Evolutionary conservation across 305 asterid species (phyloP).

Genomic region (Fraxinus latifolia): DNA sequence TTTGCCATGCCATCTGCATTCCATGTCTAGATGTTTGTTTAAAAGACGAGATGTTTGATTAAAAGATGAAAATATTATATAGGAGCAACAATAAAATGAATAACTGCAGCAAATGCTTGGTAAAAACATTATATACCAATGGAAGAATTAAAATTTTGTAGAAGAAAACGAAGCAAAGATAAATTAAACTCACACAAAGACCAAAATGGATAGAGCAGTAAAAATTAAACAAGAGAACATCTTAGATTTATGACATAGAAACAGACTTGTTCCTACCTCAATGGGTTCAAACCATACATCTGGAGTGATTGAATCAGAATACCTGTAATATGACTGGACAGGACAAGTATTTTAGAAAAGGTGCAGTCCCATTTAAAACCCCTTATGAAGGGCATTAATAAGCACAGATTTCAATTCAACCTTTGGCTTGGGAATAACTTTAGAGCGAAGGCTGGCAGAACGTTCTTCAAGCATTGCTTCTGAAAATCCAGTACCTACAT

Average conservation of each 20-base stretch:
- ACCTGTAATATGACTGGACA: slow-evolving; percentile 80
- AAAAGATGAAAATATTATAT: background rate
- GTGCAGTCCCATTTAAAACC: background rate
- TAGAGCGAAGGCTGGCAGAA: slow-evolving; percentile 74
- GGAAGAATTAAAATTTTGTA: background rate
- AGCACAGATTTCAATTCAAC: slow-evolving; percentile 31
- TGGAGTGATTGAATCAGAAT: slow-evolving; percentile 64
- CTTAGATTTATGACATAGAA: background rate
- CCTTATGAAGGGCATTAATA: background rate
- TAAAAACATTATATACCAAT: background rate
- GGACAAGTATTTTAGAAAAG: slow-evolving; percentile 23
- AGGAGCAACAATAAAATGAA: background rate
- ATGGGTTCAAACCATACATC: slow-evolving; percentile 98
- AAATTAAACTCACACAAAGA: background rate
- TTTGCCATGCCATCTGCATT: background rate
- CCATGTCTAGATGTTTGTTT: background rate
- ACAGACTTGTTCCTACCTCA: slow-evolving; percentile 51
- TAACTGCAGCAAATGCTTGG: background rate
- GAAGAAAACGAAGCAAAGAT: background rate
- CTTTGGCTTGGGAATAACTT: slow-evolving; percentile 82
- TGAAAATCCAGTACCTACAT: slow-evolving; percentile 87
- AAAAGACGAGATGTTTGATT: background rate
- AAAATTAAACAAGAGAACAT: slow-evolving; percentile 9
- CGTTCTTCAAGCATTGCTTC: slow-evolving; percentile 86
- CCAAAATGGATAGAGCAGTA: background rate